phyloP scores from a whole-genome alignment of 1,284 basidiomycete genomes.

The Trichosporon inkin region DNA sequence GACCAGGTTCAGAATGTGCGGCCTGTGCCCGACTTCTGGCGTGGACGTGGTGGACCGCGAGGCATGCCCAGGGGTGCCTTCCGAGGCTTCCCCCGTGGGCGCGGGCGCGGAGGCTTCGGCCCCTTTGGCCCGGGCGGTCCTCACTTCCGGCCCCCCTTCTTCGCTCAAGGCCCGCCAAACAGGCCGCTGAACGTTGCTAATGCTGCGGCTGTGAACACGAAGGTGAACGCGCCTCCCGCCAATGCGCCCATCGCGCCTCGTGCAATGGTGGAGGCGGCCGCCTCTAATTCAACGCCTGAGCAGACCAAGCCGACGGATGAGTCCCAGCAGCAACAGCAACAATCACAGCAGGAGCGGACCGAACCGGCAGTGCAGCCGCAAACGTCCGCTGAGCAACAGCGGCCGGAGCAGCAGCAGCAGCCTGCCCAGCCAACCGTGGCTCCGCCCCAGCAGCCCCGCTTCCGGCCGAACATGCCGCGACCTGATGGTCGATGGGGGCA shows the following conservation, averaged over 20 bases:
- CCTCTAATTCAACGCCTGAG: background rate
- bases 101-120: slow-evolving; percentile 10
- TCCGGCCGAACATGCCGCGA: slow-evolving; percentile 15
- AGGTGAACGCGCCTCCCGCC: background rate
- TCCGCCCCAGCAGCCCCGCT: background rate
- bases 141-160: background rate
- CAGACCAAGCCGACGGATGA: slow-evolving; percentile 33
- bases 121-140: background rate
- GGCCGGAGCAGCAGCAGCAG: background rate
- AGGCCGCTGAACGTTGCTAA: background rate
- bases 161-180: background rate
- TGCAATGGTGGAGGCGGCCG: background rate
- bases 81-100: slow-evolving; percentile 13
- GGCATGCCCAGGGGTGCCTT: slow-evolving; percentile 21
- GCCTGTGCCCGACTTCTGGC: slow-evolving; percentile 60
- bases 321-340: background rate
- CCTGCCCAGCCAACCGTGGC: slow-evolving; percentile 5
- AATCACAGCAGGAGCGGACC: background rate
- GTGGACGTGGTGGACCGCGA: slow-evolving; percentile 57
- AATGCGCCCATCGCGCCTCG: background rate
- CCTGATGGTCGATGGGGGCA: slow-evolving; percentile 37
- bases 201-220: background rate
- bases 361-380: too few relatives aligned
- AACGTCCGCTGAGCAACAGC: background rate
- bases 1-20: slow-evolving; percentile 6